These are phyloP conservation scores for Backusella mclennaniae DNA, from an alignment of 192 early-diverging fungal genomes.

Conservation along the genomic window DNA sequence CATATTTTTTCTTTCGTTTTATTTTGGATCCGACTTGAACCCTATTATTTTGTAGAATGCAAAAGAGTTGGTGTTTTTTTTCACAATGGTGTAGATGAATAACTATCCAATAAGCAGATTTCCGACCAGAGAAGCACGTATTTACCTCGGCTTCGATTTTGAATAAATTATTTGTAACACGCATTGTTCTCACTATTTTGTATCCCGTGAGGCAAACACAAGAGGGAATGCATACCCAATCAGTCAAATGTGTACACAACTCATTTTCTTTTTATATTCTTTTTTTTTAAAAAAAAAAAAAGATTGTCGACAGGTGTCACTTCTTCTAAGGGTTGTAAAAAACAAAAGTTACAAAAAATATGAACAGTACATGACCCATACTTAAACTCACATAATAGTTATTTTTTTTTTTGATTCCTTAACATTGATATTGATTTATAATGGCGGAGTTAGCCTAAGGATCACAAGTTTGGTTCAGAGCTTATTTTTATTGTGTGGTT, in stretches of 20 bases:
- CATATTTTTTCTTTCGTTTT: not conserved
- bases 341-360: not conserved
- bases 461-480: slow-evolving; percentile 2
- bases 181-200: not conserved
- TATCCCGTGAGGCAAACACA: not conserved
- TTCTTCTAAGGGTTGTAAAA: not conserved
- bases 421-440: not conserved
- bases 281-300: not conserved
- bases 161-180: slow-evolving; percentile 1
- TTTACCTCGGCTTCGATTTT: not conserved
- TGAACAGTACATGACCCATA: not conserved
- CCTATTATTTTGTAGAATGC: not conserved
- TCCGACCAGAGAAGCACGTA: not conserved
- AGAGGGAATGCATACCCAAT: not conserved
- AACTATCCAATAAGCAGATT: not conserved
- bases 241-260: not conserved
- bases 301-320: not conserved
- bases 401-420: not conserved
- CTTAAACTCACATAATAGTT: not conserved
- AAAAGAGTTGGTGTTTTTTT: not conserved
- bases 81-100: slow-evolving; percentile 5
- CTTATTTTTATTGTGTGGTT: not conserved
- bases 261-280: not conserved
- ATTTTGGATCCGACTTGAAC: not conserved
- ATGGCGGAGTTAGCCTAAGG: not conserved